Evolutionary conservation across 805 yeast species (phyloP).

Genomic region (Candida ipomoeae): DNA sequence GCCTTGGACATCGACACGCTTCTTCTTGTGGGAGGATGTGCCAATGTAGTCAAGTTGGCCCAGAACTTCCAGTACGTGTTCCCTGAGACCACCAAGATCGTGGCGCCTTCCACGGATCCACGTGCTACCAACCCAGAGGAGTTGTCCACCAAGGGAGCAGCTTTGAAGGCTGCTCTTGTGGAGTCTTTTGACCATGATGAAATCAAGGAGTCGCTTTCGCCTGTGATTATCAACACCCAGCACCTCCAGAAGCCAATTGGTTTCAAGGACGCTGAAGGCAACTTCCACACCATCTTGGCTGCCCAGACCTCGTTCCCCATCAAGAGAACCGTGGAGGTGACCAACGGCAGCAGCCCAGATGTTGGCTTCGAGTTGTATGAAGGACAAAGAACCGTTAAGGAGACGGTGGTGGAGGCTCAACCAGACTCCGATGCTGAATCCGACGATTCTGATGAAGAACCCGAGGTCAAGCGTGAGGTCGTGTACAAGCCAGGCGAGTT

Average conservation of each 20-base stretch:
- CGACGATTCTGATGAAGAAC: conserved; percentile 74
- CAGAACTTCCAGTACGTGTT: conserved; percentile 66
- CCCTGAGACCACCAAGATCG: conserved; percentile 72
- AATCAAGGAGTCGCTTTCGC: conserved; percentile 72
- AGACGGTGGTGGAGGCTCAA: conserved; percentile 71
- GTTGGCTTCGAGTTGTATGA: conserved; percentile 73
- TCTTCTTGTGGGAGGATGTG: conserved; percentile 87
- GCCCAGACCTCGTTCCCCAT: conserved; percentile 89
- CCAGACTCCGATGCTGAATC: conserved; percentile 43
- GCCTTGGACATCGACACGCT: conserved; percentile 86
- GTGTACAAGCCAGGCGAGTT: conserved; percentile 67
- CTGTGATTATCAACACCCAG: conserved; percentile 82
- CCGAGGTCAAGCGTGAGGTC: conserved; percentile 76
- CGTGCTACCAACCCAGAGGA: conserved; percentile 88
- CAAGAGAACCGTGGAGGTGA: conserved; percentile 65
- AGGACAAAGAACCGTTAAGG: conserved; percentile 80
- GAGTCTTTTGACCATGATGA: conserved; percentile 83
- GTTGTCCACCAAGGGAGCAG: conserved; percentile 89
- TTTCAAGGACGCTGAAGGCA: conserved; percentile 66
- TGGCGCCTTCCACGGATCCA: conserved; percentile 68
- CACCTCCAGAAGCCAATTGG: conserved; percentile 85
- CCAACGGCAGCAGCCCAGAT: conserved; percentile 53
- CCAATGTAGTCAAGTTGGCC: conserved; percentile 89
- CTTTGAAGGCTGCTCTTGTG: conserved; percentile 87
- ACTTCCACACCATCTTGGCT: conserved; percentile 67